Conservation (phyloP, 257 asterid species). For the Lantana camara region DNA sequence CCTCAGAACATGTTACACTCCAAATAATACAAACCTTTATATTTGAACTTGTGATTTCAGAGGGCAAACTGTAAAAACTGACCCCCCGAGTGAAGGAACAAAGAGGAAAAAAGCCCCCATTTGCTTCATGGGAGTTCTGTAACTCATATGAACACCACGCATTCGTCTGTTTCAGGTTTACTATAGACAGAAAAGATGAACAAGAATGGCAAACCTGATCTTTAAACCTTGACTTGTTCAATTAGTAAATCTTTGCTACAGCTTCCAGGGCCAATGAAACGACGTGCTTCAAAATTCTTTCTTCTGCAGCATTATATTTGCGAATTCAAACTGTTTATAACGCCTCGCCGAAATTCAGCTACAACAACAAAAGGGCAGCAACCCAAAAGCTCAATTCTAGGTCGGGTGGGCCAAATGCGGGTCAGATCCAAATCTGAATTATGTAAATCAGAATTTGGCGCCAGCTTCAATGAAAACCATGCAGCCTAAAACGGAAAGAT, state of each 20-base stretch:
- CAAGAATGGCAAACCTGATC: conserved; percentile 10
- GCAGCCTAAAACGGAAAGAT: background rate
- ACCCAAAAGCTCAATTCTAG: background rate
- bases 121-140: background rate
- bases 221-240: background rate
- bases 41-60: background rate
- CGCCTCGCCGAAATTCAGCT: conserved; percentile 10
- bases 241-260: conserved; percentile 12
- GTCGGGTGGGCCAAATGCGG: background rate
- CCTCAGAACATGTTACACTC: too few relatives aligned
- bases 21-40: background rate
- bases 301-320: conserved; percentile 1
- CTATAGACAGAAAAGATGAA: conserved; percentile 17
- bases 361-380: conserved; percentile 4
- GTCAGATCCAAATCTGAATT: conserved; percentile 11
- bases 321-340: conserved; percentile 12
- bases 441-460: conserved; percentile 15
- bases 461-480: conserved; percentile 19
- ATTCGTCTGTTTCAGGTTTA: conserved; percentile 12
- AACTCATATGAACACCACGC: conserved; percentile 1
- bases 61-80: conserved; percentile 30
- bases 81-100: conserved; percentile 16
- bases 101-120: conserved; percentile 3
- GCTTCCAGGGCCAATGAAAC: background rate
- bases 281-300: conserved; percentile 9